phyloP scores from a whole-genome alignment of 768 basidiomycete species.

The Lepiota venenata region DNA sequence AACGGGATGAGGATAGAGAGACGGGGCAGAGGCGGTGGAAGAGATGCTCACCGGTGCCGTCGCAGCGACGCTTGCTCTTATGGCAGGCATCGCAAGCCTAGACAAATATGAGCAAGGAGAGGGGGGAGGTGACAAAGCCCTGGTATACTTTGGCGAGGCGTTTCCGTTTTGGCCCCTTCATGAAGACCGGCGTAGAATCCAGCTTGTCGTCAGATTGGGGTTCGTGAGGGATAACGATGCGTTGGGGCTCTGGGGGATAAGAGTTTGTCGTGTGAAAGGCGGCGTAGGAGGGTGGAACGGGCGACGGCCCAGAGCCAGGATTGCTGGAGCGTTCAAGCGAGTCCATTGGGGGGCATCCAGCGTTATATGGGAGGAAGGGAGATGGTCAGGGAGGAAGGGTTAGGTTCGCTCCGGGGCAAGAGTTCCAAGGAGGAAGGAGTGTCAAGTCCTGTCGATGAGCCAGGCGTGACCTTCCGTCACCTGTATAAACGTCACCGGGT shows the following conservation, averaged over 20 bases:
- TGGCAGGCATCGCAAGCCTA: conserved; percentile 82
- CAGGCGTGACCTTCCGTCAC: conserved; percentile 3
- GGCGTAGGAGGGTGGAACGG: conserved; percentile 16
- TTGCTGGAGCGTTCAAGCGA: conserved; percentile 24
- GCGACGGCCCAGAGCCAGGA: conserved; percentile 5
- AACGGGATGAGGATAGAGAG: conserved; percentile 12
- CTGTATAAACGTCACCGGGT: conserved; percentile 3
- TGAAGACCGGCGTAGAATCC: conserved; percentile 26
- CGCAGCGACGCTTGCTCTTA: conserved; percentile 81
- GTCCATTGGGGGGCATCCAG: conserved; percentile 29
- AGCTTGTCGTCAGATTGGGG: conserved; percentile 25
- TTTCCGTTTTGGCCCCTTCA: conserved; percentile 52
- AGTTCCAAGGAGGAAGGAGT: not conserved
- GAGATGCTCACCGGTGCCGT: conserved; percentile 62
- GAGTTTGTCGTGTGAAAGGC: conserved; percentile 17
- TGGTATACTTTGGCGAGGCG: conserved; percentile 45
- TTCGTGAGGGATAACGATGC: conserved; percentile 14
- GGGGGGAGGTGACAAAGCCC: conserved; percentile 4
- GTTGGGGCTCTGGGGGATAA: conserved; percentile 11
- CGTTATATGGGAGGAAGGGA: conserved; percentile 13
- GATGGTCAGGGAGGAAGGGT: conserved; percentile 5
- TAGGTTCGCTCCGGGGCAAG: conserved; percentile 5
- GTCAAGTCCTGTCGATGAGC: not conserved
- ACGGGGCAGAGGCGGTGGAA: conserved; percentile 10
- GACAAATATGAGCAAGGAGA: conserved; percentile 9